Conservation (phyloP, 345 rosid species). For the Melastoma malabathricum region DNA sequence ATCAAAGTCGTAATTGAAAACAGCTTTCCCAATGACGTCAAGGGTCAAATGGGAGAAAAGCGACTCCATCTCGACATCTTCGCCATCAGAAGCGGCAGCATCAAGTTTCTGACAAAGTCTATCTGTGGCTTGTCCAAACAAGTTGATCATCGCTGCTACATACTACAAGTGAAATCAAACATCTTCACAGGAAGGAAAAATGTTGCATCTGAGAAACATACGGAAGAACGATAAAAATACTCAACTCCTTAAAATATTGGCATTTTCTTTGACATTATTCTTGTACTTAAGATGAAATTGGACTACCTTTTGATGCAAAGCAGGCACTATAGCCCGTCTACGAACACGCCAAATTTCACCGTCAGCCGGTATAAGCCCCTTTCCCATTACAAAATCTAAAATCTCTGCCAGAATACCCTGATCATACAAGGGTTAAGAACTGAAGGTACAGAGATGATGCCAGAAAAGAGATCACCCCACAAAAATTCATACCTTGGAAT, state of each 20-base stretch:
- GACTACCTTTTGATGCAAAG: conserved; percentile 78
- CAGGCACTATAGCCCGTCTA: conserved; percentile 88
- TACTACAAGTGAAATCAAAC: conserved; percentile 32
- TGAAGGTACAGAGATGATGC: neutral
- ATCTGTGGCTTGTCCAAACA: conserved; percentile 73
- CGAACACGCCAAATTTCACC: conserved; percentile 91
- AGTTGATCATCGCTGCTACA: conserved; percentile 80
- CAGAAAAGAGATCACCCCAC: no score
- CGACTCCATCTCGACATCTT: conserved; percentile 91
- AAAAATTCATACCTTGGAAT: conserved; percentile 87
- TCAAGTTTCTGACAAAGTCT: conserved; percentile 80
- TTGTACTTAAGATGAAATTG: neutral
- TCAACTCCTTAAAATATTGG: no score
- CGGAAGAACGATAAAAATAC: no score
- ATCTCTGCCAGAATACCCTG: conserved; percentile 93
- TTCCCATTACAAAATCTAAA: conserved; percentile 96
- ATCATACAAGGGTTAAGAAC: conserved; percentile 15
- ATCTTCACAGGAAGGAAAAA: neutral
- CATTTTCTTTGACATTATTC: no score
- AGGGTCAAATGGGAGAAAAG: conserved; percentile 88
- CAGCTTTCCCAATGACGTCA: conserved; percentile 90
- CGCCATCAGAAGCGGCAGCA: conserved; percentile 62
- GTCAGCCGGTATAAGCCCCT: conserved; percentile 93
- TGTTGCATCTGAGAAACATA: no score
- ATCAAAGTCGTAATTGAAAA: conserved; percentile 88